Base-by-base conservation (phyloP, 2,329 filamentous ascomycete species). In the Dothideomycetes sp. region DNA sequence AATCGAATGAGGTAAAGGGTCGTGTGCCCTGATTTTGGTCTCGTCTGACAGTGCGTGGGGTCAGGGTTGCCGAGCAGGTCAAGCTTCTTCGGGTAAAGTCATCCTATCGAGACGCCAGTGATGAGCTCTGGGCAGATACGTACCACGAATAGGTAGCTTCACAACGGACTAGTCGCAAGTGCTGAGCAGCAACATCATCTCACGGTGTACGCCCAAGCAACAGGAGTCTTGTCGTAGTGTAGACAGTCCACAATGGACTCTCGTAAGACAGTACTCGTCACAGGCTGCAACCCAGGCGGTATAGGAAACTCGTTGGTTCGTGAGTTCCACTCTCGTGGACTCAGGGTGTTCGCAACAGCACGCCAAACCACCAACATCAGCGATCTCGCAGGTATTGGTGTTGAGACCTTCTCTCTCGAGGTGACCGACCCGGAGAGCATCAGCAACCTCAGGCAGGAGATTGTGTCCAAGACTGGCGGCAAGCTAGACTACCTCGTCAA, bases 301-400 rank as follows among this genome's bases (percentile, higher is more conserved):
- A 77, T 79, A 45, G 75, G 75, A 19, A 67, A 78, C 49, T 67
- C 68, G 12, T 62, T 79, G 11, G 72, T 73, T 1, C 62, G 64
- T 14, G 72, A 77, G 49, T 79, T 79, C 51, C 64, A 73, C 41
- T 56, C 54, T 19, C 55, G 61, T 49, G 71, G 71, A 37, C 60
- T 72, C 42, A 65, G 69, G 17, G 75, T 79, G 39, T 68, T 79
- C 40, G 73, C 72, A 10, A 77, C 73, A 3, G 73, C 73, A 10
- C 66, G 74, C 49, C 61, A 70, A 40, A 61, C 66, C 30, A 55
- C 58, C 14, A 63, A 63, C 34, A 66, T 77, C 47, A 51, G 62
- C 22, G 66, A 73, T 44, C 57, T 74, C 11, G 62, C 61, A 14
- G 56, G 60, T n/a, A 47, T 64, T 4, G 70, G 67, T 4, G 70